A percentile compares a stretch with the other conserved stretches of the same genome.
These are phyloP conservation scores for Piloderma croceum DNA, from an alignment of 768 basidiomycete species.

Conservation along the genomic window DNA sequence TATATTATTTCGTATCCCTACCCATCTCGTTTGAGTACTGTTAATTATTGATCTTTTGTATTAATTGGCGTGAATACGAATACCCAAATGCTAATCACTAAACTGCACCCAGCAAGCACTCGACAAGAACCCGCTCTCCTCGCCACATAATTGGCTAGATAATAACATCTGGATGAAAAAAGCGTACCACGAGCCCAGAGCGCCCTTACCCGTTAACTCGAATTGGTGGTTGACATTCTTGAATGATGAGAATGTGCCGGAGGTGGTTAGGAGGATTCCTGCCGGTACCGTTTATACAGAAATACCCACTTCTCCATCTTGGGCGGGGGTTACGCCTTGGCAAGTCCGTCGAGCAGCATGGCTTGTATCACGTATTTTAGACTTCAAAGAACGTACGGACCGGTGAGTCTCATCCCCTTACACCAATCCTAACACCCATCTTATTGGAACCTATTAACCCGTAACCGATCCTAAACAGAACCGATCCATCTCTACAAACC, in stretches of 20 bases:
- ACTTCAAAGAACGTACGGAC: conserved; percentile 55
- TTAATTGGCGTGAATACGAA: no score
- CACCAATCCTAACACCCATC: no score
- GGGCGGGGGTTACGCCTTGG: conserved; percentile 61
- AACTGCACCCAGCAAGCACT: no score
- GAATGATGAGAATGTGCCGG: conserved; percentile 61
- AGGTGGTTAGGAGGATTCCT: no score
- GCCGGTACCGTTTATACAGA: no score
- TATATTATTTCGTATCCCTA: conserved; percentile 14
- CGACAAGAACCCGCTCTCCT: conserved; percentile 70
- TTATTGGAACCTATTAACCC: no score
- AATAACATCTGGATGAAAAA: conserved; percentile 90
- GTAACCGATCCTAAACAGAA: background rate
- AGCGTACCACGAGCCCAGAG: conserved; percentile 84
- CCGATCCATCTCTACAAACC: conserved; percentile 1
- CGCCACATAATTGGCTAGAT: conserved; percentile 90
- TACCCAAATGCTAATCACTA: no score
- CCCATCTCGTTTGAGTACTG: conserved; percentile 5
- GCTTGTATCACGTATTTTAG: conserved; percentile 64
- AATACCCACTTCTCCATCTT: conserved; percentile 6
- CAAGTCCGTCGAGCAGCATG: conserved; percentile 84
- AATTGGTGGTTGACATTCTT: conserved; percentile 94
- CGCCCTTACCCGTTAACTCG: conserved; percentile 81
- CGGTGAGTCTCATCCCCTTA: background rate
- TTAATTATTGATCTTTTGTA: conserved; percentile 8